phyloP scores from a whole-genome alignment of 371 early-diverging fungal genomes.

The Mucor plumbeus region DNA sequence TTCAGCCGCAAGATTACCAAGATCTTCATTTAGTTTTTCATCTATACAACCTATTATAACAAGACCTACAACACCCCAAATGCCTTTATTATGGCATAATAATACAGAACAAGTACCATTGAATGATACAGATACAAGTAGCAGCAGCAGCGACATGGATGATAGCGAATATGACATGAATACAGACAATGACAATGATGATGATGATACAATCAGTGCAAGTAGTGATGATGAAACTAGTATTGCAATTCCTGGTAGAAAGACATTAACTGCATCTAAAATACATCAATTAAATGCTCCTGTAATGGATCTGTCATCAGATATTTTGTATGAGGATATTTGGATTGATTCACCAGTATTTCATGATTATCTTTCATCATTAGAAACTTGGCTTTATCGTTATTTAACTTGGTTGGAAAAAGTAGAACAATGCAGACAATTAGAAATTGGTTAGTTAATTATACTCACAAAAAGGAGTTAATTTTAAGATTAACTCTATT shows the following conservation, averaged over 20 bases:
- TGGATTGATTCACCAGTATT: conserved; percentile 42
- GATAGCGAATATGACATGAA: background rate
- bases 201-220: conserved; percentile 9
- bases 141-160: background rate
- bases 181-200: conserved; percentile 7
- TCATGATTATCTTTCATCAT: conserved; percentile 31
- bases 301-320: conserved; percentile 22
- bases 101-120: conserved; percentile 6
- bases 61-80: background rate
- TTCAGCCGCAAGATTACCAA: background rate
- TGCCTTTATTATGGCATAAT: conserved; percentile 6
- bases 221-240: conserved; percentile 78
- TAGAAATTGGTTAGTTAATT: conserved; percentile 31
- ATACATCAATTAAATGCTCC: conserved; percentile 10
- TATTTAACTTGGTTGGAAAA: conserved; percentile 35
- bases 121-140: conserved; percentile 4
- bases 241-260: conserved; percentile 93
- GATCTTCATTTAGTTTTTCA: conserved; percentile 26
- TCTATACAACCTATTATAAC: conserved; percentile 15
- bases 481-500: background rate
- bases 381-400: conserved; percentile 32
- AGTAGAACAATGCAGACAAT: conserved; percentile 38
- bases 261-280: conserved; percentile 11
- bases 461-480: background rate
- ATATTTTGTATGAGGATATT: conserved; percentile 36